Evolutionary conservation across 2,329 filamentous ascomycete species (phyloP).

Genomic region (Fulvia fulva): DNA sequence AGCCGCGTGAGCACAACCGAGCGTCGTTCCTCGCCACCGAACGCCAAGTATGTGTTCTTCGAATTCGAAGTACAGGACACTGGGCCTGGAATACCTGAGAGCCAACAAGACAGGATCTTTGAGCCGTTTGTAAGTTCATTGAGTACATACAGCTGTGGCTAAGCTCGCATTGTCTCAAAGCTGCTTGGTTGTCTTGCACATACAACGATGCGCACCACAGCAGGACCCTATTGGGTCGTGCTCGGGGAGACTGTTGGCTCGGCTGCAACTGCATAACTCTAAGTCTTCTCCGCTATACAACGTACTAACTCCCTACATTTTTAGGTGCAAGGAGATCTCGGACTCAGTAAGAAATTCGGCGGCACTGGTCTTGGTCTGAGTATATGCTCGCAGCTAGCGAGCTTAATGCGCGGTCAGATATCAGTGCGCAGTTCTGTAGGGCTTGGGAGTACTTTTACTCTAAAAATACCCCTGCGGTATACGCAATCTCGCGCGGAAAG

Average conservation of each 20-base stretch:
- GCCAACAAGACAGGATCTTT: slow-evolving; percentile 78
- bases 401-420: slow-evolving; percentile 76
- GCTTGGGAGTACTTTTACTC: slow-evolving; percentile 73
- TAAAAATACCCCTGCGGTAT: slow-evolving; percentile 77
- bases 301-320: too few relatives aligned
- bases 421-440: slow-evolving; percentile 66
- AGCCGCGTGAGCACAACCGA: slow-evolving; percentile 13
- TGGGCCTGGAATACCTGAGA: slow-evolving; percentile 75
- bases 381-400: slow-evolving; percentile 83
- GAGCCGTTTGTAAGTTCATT: slow-evolving; percentile 94
- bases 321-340: slow-evolving; percentile 88
- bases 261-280: too few relatives aligned
- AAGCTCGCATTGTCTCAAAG: too few relatives aligned
- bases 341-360: slow-evolving; percentile 83
- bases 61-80: slow-evolving; percentile 88
- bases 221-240: too few relatives aligned
- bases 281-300: too few relatives aligned
- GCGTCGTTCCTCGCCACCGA: slow-evolving; percentile 42
- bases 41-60: slow-evolving; percentile 67
- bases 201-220: too few relatives aligned
- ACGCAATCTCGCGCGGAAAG: slow-evolving; percentile 63
- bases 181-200: too few relatives aligned
- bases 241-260: too few relatives aligned
- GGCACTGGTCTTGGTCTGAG: slow-evolving; percentile 84
- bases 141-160: too few relatives aligned